Percentiles rank a stretch among this genome's conserved stretches.
These are phyloP conservation scores for Caryopteris hybrid DNA, from an alignment of 305 asterid genomes.

Conservation along the genomic window DNA sequence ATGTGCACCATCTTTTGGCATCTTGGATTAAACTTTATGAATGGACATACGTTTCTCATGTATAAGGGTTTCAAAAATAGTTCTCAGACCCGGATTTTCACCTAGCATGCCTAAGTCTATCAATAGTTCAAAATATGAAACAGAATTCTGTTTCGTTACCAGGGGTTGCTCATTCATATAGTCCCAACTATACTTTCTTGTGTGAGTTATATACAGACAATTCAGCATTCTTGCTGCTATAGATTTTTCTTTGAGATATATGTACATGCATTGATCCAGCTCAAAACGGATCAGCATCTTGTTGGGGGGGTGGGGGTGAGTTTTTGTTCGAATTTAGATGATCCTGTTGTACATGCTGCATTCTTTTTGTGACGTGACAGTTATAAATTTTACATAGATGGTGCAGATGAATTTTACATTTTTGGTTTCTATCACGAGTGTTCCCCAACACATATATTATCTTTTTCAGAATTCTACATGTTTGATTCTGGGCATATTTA, in stretches of 20 bases:
- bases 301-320: neutral
- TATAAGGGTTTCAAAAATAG: neutral
- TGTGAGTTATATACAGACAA: neutral
- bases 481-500: no score
- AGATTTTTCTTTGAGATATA: neutral
- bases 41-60: neutral
- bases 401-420: no score
- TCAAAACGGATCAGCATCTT: neutral
- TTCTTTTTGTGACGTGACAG: no score
- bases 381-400: no score
- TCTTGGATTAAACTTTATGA: neutral
- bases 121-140: neutral
- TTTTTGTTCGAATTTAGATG: no score
- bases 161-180: neutral
- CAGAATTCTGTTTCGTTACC: neutral
- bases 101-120: neutral
- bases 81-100: neutral
- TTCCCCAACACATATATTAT: no score
- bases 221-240: neutral
- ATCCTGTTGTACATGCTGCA: no score
- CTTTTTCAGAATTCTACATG: no score
- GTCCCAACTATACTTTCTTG: neutral
- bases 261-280: neutral
- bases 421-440: no score
- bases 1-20: neutral